Percentiles rank a stretch among this genome's conserved stretches.
Conservation (phyloP, 352 stramenopile species). For the Phytophthora megakarya region DNA sequence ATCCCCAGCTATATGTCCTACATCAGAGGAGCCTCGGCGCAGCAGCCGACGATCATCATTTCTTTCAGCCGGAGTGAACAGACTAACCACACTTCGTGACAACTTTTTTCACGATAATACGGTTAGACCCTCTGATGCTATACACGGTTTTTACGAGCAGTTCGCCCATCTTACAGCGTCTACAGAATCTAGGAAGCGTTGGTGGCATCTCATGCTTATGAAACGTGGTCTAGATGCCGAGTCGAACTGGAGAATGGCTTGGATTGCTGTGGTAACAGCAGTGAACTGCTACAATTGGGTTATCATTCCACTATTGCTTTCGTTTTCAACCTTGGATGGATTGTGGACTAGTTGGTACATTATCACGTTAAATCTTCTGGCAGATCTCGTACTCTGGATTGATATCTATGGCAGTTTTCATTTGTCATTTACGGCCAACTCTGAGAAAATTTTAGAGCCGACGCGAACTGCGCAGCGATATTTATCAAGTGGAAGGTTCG, state of each 20-base stretch:
- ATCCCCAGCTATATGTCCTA: background rate
- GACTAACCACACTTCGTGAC: constrained; percentile 33
- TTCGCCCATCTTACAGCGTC: constrained; percentile 36
- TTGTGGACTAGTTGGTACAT: constrained; percentile 36
- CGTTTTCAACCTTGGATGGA: constrained; percentile 44
- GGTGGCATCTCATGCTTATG: constrained; percentile 47
- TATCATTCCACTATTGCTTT: constrained; percentile 49
- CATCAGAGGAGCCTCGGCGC: background rate
- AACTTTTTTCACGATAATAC: constrained; percentile 47
- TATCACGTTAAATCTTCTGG: constrained; percentile 35
- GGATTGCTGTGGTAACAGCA: constrained; percentile 48
- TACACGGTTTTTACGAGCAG: constrained; percentile 63
- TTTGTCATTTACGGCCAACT: constrained; percentile 53
- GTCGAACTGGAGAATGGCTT: constrained; percentile 47
- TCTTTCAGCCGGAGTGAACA: constrained; percentile 25
- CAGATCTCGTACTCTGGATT: constrained; percentile 46
- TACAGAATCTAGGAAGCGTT: constrained; percentile 13
- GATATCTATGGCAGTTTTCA: constrained; percentile 60
- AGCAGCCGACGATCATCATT: constrained; percentile 23
- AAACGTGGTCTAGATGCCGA: constrained; percentile 44
- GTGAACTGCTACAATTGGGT: constrained; percentile 64
- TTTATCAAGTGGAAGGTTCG: constrained; percentile 34
- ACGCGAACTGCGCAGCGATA: constrained; percentile 46
- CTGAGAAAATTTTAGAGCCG: constrained; percentile 50
- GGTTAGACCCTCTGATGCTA: constrained; percentile 39